Percentiles rank a stretch among this genome's conserved stretches.
Conservation (phyloP, 2,329 filamentous ascomycete genomes). For the Phaeosphaeriaceae sp. region DNA sequence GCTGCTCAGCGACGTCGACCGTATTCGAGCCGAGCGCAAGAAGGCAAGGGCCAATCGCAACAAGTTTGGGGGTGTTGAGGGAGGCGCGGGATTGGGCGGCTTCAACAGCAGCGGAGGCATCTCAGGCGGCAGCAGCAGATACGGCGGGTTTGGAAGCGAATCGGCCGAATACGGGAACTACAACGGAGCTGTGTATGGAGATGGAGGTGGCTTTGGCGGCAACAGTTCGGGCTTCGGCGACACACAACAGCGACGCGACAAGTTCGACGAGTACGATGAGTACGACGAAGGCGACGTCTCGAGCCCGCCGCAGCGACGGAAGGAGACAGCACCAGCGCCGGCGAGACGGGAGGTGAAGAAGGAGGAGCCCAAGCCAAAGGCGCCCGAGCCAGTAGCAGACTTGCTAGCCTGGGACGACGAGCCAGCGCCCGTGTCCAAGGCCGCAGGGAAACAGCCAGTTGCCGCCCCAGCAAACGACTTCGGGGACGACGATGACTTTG, state of each 20-base stretch:
- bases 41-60: constrained; percentile 89
- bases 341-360: constrained; percentile 63
- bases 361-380: constrained; percentile 75
- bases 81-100: constrained; percentile 68
- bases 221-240: constrained; percentile 72
- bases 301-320: constrained; percentile 60
- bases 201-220: constrained; percentile 91
- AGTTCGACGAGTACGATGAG: constrained; percentile 97
- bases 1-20: constrained; percentile 89
- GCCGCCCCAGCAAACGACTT: constrained; percentile 51
- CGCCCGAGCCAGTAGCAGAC: constrained; percentile 79
- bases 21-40: constrained; percentile 77
- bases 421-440: constrained; percentile 57
- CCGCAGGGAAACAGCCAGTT: constrained; percentile 52
- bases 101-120: constrained; percentile 66
- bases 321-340: constrained; percentile 50
- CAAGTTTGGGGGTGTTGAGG: constrained; percentile 95
- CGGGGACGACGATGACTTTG: constrained; percentile 86
- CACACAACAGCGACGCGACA: constrained; percentile 68
- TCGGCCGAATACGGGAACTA: constrained; percentile 68
- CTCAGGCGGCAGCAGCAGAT: constrained; percentile 70
- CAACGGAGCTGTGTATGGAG: constrained; percentile 84
- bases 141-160: constrained; percentile 85
- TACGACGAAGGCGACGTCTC: constrained; percentile 77
- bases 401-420: constrained; percentile 91